Evolutionary conservation across 441 rosid species (phyloP), one percentile per base, ranked within the genome.

Genomic region (Breynia disticha): DNA sequence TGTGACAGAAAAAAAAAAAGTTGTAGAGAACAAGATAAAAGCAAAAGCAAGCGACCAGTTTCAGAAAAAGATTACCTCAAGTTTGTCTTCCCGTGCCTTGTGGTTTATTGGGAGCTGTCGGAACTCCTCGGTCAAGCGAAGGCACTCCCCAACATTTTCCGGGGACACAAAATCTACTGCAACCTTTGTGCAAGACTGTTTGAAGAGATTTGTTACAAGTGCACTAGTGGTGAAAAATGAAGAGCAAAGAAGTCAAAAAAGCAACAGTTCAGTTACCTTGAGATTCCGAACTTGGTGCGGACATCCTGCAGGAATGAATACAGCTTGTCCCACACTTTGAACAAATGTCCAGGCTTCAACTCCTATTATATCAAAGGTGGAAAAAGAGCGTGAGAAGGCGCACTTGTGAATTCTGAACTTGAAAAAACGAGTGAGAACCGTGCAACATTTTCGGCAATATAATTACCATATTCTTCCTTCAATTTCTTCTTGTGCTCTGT

Each of bases 261-360:
- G 13, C 15, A 41, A 41, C 13, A 11, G 44, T 41, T 41, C 13
- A 11, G 44, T 50, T 39, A 86, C 98, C 95, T 76, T 86, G 42
- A 88, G 85, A 65, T 91, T 91, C 53, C 97, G 74, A 39, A 88
- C 98, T 81, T 91, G 98, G 67, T 91, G 97, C 1, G 97, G 95
- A 65, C 98, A 91, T 46, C 98, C 97, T 0, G 95, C 94, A 0
- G 98, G 98, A 56, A 91, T 91, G 56, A 88, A 87, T 37, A 91
- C 91, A 13, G 95, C 98, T 57, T 86, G 95, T 20, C 98, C 97
- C 14, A 82, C 67, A 38, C 57, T 67, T 57, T 89, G 98, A 46
- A 74, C 84, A 57, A 93, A 93, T 18, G 96, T 86, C 98, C 98
- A 89, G 7, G 98, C 89, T 73, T 88, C 95, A 19, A 88, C 68